Base-by-base conservation (phyloP, 805 yeast genomes). In the Starmerella etchellsii region DNA sequence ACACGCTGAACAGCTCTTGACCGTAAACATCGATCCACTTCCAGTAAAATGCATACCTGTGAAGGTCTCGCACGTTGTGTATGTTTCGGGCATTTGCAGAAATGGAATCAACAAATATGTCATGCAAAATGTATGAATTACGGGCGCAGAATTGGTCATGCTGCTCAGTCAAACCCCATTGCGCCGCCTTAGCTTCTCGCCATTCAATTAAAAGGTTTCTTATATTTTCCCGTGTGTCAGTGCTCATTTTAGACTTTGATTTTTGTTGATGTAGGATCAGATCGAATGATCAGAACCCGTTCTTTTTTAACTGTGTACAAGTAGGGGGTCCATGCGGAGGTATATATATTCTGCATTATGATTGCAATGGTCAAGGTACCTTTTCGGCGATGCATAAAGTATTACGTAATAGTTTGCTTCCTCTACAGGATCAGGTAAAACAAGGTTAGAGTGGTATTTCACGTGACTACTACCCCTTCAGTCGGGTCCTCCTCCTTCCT, bases 11-110 rank as follows among this genome's bases (percentile, higher is more conserved):
- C 20, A 56, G 50, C 36, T 56, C 58, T 22, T 42, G 42, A 8
- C 59, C 60, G 34, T 48, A 54, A 34, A 30, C 37, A 35, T 56
- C 60, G 24, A 55, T 43, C 54, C 54, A 50, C 27, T 55, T 49
- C 60, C 60, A 56, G 45, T 54, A 56, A 43, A 43, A 49, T 5
- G 56, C 57, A 18, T 47, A 52, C 20, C 41, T 32, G 31, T 41
- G 34, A 16, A 56, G 43, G 37, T 56, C 60, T 19, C 44, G 43
- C 20, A 50, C 47, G 15, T 49, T 41, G 23, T 43, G 52, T 36
- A 56, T 56, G 15, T 33, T 19, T 7, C 42, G 31, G 18, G 58
- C 60, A 18, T 53, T 44, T 24, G 36, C 39, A 2, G 56, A 54
- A 21, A 56, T 56, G 19, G 52, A 48, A 31, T 56, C 60, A 23